Evolutionary conservation across 2,329 filamentous ascomycete species (phyloP).

Genomic region (Stagonosporopsis cucurbitacearum): DNA sequence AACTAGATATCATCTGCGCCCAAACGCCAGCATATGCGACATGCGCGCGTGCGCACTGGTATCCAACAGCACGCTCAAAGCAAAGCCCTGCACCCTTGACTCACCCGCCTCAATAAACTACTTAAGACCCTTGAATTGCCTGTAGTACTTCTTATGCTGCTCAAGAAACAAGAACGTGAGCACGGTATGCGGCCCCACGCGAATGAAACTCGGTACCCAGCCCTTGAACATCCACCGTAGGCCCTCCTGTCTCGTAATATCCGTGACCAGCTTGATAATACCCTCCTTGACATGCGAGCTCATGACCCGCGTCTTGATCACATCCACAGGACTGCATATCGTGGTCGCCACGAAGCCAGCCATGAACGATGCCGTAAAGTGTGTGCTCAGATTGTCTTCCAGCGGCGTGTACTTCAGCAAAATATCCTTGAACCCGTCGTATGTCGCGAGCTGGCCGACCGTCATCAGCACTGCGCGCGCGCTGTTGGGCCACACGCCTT

Average conservation of each 20-base stretch:
- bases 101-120: background rate
- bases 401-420: constrained; percentile 71
- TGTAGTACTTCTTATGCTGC: constrained; percentile 81
- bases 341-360: constrained; percentile 86
- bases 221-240: constrained; percentile 86
- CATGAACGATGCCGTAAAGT: constrained; percentile 78
- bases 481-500: constrained; percentile 84
- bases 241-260: constrained; percentile 75
- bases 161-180: constrained; percentile 87
- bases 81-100: background rate
- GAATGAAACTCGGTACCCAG: constrained; percentile 80
- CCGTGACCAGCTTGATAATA: constrained; percentile 66
- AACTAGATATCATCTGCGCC: background rate
- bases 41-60: constrained; percentile 13
- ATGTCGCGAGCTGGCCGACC: constrained; percentile 80
- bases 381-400: constrained; percentile 72
- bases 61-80: constrained; percentile 11
- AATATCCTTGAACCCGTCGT: constrained; percentile 79
- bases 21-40: constrained; percentile 17
- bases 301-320: constrained; percentile 91
- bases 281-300: constrained; percentile 64
- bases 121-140: constrained; percentile 39
- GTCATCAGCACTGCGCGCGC: constrained; percentile 87
- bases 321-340: constrained; percentile 83
- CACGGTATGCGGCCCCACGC: constrained; percentile 77